These are phyloP conservation scores for Salvia sclarea DNA, from an alignment of 305 asterid species.

Conservation along the genomic window DNA sequence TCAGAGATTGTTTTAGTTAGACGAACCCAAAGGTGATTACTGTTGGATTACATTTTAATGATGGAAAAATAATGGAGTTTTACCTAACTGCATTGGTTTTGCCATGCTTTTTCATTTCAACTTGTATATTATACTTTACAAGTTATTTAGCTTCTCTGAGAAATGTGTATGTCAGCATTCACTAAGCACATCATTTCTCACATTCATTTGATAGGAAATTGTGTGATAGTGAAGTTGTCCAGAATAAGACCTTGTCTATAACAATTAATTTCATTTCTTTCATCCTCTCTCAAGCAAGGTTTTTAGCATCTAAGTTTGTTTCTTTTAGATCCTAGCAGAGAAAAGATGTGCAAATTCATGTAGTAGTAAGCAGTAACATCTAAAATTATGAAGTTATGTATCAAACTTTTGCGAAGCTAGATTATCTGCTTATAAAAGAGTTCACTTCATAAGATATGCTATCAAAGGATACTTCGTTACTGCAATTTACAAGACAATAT, in stretches of 20 bases:
- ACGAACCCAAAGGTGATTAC: background rate
- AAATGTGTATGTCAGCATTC: background rate
- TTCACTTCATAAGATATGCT: constrained; percentile 13
- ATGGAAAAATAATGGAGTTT: background rate
- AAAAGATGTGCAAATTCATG: too few species aligned
- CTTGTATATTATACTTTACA: background rate
- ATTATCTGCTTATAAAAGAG: constrained; percentile 6
- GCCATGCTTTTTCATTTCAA: background rate
- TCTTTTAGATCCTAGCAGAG: background rate
- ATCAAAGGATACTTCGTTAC: background rate
- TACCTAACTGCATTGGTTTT: background rate
- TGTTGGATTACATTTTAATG: background rate
- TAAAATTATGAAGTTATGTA: background rate
- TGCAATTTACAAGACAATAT: background rate
- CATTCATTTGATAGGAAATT: background rate
- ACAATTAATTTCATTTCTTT: background rate
- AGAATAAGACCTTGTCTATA: background rate
- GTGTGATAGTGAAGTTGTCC: background rate
- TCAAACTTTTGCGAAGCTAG: background rate
- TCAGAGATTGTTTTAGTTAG: background rate
- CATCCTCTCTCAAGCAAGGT: background rate
- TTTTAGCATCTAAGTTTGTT: background rate
- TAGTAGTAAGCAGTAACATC: background rate
- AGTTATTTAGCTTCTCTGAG: background rate
- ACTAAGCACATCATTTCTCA: background rate